Evolutionary conservation across 345 rosid genomes (phyloP).

Genomic region (Linum trigynum): DNA sequence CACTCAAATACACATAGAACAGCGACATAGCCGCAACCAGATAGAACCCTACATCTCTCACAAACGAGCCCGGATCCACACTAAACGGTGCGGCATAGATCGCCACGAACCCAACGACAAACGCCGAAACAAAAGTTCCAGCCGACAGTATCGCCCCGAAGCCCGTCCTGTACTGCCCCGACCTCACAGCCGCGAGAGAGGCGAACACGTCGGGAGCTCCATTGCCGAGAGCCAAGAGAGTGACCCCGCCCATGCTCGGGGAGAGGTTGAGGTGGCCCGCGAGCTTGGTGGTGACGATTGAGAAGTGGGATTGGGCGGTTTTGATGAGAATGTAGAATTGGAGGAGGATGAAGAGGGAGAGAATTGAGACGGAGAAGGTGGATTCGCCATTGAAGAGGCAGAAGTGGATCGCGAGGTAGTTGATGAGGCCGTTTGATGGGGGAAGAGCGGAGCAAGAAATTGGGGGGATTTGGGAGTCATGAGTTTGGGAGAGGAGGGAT

Average conservation of each 20-base stretch:
- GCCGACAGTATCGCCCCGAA: slow-evolving; percentile 90
- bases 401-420: slow-evolving; percentile 58
- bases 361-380: slow-evolving; percentile 45
- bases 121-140: slow-evolving; percentile 80
- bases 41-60: slow-evolving; percentile 82
- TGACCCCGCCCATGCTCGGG: slow-evolving; percentile 86
- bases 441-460: slow-evolving; percentile 28
- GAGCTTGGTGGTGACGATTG: slow-evolving; percentile 78
- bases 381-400: slow-evolving; percentile 39
- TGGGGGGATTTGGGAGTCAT: not conserved
- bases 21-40: slow-evolving; percentile 54
- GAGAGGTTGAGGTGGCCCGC: slow-evolving; percentile 57
- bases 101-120: slow-evolving; percentile 93
- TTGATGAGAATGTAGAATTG: slow-evolving; percentile 82
- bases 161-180: slow-evolving; percentile 80
- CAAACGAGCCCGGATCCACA: slow-evolving; percentile 57
- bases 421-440: slow-evolving; percentile 38
- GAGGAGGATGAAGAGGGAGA: slow-evolving; percentile 53
- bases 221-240: slow-evolving; percentile 85
- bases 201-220: slow-evolving; percentile 95
- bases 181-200: slow-evolving; percentile 69
- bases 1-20: slow-evolving; percentile 89
- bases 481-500: slow-evolving; percentile 30
- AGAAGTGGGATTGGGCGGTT: slow-evolving; percentile 92
- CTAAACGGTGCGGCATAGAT: slow-evolving; percentile 78